These are phyloP conservation scores for Chlorophyllum brunneum DNA, from an alignment of 768 basidiomycete genomes.

Conservation along the genomic window DNA sequence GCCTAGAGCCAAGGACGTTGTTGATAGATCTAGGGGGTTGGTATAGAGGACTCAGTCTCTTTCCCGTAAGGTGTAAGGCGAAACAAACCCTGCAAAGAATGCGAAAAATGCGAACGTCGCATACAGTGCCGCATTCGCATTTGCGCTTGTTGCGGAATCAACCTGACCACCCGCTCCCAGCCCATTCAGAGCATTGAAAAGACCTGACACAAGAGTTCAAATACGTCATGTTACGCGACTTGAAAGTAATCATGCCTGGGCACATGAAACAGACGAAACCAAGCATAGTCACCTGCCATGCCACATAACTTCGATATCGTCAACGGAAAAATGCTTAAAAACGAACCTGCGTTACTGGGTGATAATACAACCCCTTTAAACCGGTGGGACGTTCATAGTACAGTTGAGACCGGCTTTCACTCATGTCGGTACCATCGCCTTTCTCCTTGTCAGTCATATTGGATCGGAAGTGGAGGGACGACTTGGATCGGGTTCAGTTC, in stretches of 20 bases:
- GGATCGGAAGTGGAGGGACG: neutral
- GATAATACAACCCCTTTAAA: constrained; percentile 51
- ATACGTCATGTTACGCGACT: neutral
- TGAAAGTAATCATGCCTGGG: neutral
- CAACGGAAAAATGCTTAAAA: neutral
- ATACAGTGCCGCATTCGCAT: constrained; percentile 69
- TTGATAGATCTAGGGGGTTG: constrained; percentile 56
- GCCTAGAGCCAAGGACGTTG: constrained; percentile 73
- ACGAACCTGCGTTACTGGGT: constrained; percentile 47
- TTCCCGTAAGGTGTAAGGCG: too few species aligned
- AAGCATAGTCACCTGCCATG: constrained; percentile 41
- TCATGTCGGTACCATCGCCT: constrained; percentile 20
- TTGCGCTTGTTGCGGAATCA: constrained; percentile 60
- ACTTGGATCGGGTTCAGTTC: constrained; percentile 1
- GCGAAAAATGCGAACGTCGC: constrained; percentile 42
- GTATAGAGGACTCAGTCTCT: too few species aligned
- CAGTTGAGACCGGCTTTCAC: constrained; percentile 23
- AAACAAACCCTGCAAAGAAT: constrained; percentile 56
- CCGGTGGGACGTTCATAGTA: constrained; percentile 49
- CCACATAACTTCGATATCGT: too few species aligned
- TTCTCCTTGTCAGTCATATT: constrained; percentile 9
- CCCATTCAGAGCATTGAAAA: constrained; percentile 78
- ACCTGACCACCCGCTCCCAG: constrained; percentile 79
- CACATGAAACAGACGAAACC: constrained; percentile 61
- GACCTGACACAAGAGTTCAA: constrained; percentile 37